Evolutionary conservation across 768 basidiomycete genomes (phyloP), one percentile per base, ranked within the genome.

Genomic region (Pleurotus giganteus): DNA sequence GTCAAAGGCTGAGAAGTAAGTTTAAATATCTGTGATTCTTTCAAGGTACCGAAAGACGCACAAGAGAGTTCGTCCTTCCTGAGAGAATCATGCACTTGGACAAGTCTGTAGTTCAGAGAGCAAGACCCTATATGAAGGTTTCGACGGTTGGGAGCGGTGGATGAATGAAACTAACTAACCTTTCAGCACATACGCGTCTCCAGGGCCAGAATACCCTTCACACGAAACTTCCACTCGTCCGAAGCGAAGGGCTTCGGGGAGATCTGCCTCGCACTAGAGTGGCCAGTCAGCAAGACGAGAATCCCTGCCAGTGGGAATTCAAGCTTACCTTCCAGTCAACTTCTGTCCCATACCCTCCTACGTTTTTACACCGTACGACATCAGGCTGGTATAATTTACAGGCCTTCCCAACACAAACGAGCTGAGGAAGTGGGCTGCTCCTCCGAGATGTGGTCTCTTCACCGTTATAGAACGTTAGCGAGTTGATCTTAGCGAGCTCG

Each of bases 301-400:
- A n/a, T 37, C 47, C 13, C 19, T 13, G 43, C 27, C 23, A 32
- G n/a, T 4, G 17, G 41, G 39, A 13, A 26, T 4, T 42, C 19
- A 42, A 4, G 71, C 79, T 61, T 62, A 86, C 91, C 81, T 90
- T 91, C 95, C 95, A 98, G 63, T 96, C 93, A 2, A 95, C 84
- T 8, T 91, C 89, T 1, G 81, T 75, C 4, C 89, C 93, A 56
- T 73, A 70, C 3, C 89, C 89, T 34, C 94, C 91, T 15, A 88
- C 74, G 59, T 88, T 95, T 53, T 74, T 74, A 70, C 95, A 98
- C 60, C 90, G 85, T 29, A 98, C 86, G 21, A 84, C 91, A 52
- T 93, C 89, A 1, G 94, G 94, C 56, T 85, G 80, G 69, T 85
- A 96, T 21, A 82, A 64, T 34, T 73, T 75, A 69, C 95, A 98